Evolutionary conservation across 129 eudicot genomes (phyloP), one percentile per base, ranked within the genome.

Genomic region (Gnaphalium uliginosum): DNA sequence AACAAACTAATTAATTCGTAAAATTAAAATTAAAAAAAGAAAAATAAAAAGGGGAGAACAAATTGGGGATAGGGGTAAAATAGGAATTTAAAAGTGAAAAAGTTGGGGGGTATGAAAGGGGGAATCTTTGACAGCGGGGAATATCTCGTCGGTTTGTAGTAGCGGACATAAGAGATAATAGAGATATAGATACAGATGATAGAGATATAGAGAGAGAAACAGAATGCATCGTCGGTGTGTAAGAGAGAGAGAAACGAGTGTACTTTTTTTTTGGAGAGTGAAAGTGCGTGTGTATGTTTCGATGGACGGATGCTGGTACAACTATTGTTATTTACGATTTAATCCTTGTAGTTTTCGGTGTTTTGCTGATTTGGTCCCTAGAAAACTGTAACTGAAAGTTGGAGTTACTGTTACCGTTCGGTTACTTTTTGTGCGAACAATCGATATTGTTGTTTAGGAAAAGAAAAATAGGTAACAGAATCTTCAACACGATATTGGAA

Each of bases 111-210:
- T 2, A 13, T 43, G 58, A 69, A n/a, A 26, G 82, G 59, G 50
- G 83, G 83, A 80, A 80, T 80, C 83, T 80, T 80, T 80, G 83
- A 80, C 83, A 80, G 83, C 83, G 79, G 75, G 79, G 83, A 30
- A 67, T 80, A 80, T 80, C 64, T 80, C 83, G 83, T 80, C 83
- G 83, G 83, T 66, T 73, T 73, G 83, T 73, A 79, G 83, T 64
- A 79, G 75, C 60, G 75, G 83, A 80, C 70, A 74, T 66, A 72
- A 43, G 79, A 73, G 83, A 73, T 78, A 72, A 35, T 64, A 8
- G 66, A 70, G 33, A 46, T 46, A 46, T 46, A 46, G 53, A 13
- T 46, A 46, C 53, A 46, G 53, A 46, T 46, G 53, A 46, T 46
- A 46, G 53, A 46, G 53, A 46, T 46, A 13, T 46, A 46, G 53